Base-by-base conservation (phyloP, 371 early-diverging fungal species). In the Lichtheimia ornata region DNA sequence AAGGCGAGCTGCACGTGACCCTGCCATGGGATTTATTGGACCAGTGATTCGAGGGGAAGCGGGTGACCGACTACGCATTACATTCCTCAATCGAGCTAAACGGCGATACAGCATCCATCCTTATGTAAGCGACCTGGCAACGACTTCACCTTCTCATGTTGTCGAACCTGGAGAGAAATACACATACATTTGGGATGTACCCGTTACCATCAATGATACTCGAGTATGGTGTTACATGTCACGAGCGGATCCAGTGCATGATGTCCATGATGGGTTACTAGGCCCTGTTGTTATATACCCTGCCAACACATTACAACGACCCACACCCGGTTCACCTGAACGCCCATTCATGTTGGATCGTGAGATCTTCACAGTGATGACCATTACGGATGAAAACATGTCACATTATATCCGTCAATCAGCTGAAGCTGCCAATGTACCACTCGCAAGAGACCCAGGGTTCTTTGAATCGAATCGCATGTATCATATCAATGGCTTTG, bases 21-120 rank as follows among this genome's bases (percentile, higher is more conserved):
- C 69, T 5, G 56, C 62, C 0, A 62, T 81, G 18, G 84, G 84
- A 2, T 52, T 76, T 14, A 25, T 82, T 35, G 84, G 84, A 0
- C 84, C 84, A 15, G 62, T 82, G 14, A 61, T 84, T 52, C 71
- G 83, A 53, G 84, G 77, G 14, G 83, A 84, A 59, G 78, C 76
- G 44, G 81, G 81, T 12, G 82, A 82, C 61, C 74, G 70, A 27
- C 50, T 84, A 17, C 66, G 62, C 6, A 71, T 84, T 25, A 49
- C 54, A 5, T 82, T 82, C 64, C 50, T 62, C 35, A 84, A 84
- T 61, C 65, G 58, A 40, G 81, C 81, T 0, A 62, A 50, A 12
- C 59, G 75, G n/a, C 69, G 77, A 4, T 77, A 67, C 55, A 75
- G 74, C 44, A 56, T 84, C n/a, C 82, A 82, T 68, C 81, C 83